These are phyloP conservation scores for Salvia sclarea DNA, from an alignment of 305 asterid species.

Conservation along the genomic window DNA sequence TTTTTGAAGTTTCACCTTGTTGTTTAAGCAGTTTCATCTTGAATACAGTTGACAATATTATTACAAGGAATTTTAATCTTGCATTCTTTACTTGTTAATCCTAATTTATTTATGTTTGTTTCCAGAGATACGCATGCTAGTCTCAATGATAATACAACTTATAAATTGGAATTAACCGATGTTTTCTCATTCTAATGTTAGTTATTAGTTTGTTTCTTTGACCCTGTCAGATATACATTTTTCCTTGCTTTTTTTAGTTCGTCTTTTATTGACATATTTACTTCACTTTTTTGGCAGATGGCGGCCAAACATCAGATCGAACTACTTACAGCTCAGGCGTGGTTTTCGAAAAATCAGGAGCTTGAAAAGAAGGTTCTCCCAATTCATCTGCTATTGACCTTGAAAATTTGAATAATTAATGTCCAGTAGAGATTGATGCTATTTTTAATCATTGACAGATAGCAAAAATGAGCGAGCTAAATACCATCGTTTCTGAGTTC, in stretches of 20 bases:
- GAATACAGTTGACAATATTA: neutral
- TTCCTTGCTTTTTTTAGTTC: neutral
- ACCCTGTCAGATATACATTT: neutral
- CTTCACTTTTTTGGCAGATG: conserved; percentile 38
- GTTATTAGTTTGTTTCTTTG: neutral
- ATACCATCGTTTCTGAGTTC: conserved; percentile 63
- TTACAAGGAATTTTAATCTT: neutral
- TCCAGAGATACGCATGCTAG: neutral
- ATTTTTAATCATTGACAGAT: conserved; percentile 50
- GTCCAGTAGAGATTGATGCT: neutral
- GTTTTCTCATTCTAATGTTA: neutral
- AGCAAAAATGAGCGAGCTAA: conserved; percentile 62
- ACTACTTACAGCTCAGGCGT: conserved; percentile 70
- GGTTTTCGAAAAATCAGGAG: conserved; percentile 60
- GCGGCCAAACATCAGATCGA: conserved; percentile 48
- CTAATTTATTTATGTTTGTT: neutral
- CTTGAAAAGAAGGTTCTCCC: conserved; percentile 65
- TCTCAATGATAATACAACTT: too few species aligned
- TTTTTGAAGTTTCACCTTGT: too few species aligned
- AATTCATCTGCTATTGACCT: conserved; percentile 1
- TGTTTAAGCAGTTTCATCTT: conserved; percentile 10
- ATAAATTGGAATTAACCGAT: neutral
- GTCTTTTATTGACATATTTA: neutral
- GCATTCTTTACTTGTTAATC: conserved; percentile 2
- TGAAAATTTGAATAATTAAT: neutral